phyloP scores from a whole-genome alignment of 768 basidiomycete genomes.

The Suillus brevipes region DNA sequence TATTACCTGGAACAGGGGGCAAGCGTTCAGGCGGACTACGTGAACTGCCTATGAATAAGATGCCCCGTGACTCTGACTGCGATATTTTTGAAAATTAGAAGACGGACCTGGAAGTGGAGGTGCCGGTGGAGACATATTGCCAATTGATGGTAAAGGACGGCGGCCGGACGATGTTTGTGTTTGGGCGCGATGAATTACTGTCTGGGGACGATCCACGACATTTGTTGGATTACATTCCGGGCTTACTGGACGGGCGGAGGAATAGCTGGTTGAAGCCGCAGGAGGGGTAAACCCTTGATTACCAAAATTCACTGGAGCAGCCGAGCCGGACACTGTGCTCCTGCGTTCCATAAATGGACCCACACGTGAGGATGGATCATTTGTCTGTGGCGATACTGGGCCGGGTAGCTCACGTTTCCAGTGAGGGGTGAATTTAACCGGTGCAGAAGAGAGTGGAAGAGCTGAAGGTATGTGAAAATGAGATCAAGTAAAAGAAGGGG shows the following conservation, averaged over 20 bases:
- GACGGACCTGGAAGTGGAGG: conserved; percentile 4
- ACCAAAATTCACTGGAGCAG: background rate
- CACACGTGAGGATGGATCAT: conserved; percentile 4
- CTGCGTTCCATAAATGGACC: conserved; percentile 21
- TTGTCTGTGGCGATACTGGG: conserved; percentile 12
- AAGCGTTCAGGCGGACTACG: background rate
- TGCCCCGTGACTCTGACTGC: background rate
- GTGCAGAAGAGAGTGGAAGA: conserved; percentile 12
- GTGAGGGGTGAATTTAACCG: conserved; percentile 39
- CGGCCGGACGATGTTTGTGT: conserved; percentile 24
- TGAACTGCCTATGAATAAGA: background rate
- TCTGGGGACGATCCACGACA: conserved; percentile 4
- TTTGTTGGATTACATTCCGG: conserved; percentile 7
- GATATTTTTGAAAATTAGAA: background rate
- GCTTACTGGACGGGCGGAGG: background rate
- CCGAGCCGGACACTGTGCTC: conserved; percentile 27
- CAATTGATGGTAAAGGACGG: conserved; percentile 28
- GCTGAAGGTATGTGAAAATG: background rate
- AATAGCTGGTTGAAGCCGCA: background rate
- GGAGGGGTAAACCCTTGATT: background rate
- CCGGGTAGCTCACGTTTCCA: conserved; percentile 42
- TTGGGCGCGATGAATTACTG: conserved; percentile 5
- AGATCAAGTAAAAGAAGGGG: background rate
- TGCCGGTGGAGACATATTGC: conserved; percentile 2
- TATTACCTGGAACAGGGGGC: conserved; percentile 1